phyloP scores from a whole-genome alignment of 2,329 filamentous ascomycete species.

The Arthrobotrys conoides region DNA sequence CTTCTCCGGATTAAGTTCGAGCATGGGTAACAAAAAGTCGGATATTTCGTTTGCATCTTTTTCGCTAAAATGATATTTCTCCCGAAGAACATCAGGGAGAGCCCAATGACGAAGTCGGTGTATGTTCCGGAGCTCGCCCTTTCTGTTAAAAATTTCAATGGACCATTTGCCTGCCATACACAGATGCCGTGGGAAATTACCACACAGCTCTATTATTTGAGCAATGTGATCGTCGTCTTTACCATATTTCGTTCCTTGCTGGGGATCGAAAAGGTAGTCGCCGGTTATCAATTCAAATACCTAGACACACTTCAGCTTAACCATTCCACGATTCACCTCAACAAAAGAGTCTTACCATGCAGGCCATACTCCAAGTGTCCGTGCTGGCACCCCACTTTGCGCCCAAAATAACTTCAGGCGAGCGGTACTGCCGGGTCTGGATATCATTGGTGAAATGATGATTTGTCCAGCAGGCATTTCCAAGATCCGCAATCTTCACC shows the following conservation, averaged over 20 bases:
- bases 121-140: constrained; percentile 97
- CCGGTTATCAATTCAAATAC: constrained; percentile 98
- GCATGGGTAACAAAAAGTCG: constrained; percentile 89
- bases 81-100: constrained; percentile 88
- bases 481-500: constrained; percentile 98
- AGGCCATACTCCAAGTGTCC: constrained; percentile 99
- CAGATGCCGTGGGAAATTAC: constrained; percentile 90
- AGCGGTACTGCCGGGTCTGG: constrained; percentile 96
- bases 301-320: constrained; percentile 69
- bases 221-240: constrained; percentile 99
- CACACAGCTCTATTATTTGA: constrained; percentile 96
- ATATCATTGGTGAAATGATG: constrained; percentile 99
- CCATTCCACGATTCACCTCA: background rate
- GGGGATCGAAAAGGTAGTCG: constrained; percentile 97
- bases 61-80: constrained; percentile 95
- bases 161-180: constrained; percentile 96
- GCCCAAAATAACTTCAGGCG: constrained; percentile 95
- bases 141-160: constrained; percentile 98
- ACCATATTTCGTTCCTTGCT: constrained; percentile 98
- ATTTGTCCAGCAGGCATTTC: constrained; percentile 98
- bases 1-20: constrained; percentile 88
- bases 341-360: constrained; percentile 79
- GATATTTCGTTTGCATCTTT: constrained; percentile 84
- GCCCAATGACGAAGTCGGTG: constrained; percentile 97
- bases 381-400: constrained; percentile 99